A percentile compares a stretch with the other conserved stretches of the same genome.
phyloP scores from a whole-genome alignment of 2,329 filamentous ascomycete genomes.

The Teratosphaeria zuluensis region DNA sequence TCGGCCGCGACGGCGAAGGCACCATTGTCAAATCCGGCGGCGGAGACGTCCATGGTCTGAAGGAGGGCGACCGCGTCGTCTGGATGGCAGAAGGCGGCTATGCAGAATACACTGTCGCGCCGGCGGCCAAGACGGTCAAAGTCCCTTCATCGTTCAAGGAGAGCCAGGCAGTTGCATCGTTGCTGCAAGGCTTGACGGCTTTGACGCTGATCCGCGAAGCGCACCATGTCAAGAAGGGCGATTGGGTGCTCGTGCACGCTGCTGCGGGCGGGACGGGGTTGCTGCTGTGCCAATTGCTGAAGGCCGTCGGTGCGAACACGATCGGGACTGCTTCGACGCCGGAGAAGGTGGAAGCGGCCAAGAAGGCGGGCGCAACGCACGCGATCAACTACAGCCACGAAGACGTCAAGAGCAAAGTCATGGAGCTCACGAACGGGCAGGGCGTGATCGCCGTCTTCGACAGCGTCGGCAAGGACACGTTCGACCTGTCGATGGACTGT shows the following conservation, averaged over 20 bases:
- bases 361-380: conserved; percentile 59
- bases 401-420: conserved; percentile 49
- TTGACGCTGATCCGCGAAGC: conserved; percentile 70
- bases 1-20: conserved; percentile 72
- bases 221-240: conserved; percentile 58
- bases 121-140: conserved; percentile 47
- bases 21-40: conserved; percentile 54
- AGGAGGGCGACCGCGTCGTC: conserved; percentile 60
- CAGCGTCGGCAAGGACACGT: conserved; percentile 75
- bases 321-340: conserved; percentile 69
- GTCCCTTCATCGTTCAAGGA: conserved; percentile 54
- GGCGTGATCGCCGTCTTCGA: conserved; percentile 76
- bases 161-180: conserved; percentile 55
- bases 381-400: conserved; percentile 59
- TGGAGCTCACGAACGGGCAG: conserved; percentile 59
- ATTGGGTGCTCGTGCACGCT: conserved; percentile 77
- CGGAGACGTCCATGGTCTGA: conserved; percentile 43
- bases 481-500: conserved; percentile 65
- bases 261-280: conserved; percentile 75
- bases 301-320: conserved; percentile 60
- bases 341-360: conserved; percentile 64
- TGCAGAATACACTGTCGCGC: conserved; percentile 49
- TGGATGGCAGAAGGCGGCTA: conserved; percentile 52
- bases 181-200: conserved; percentile 78
- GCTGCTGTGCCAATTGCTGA: conserved; percentile 65